A percentile compares a stretch with the other conserved stretches of the same genome.
These are phyloP conservation scores for Chlorella sp. DNA, from an alignment of 139 green algal species.

Conservation along the genomic window DNA sequence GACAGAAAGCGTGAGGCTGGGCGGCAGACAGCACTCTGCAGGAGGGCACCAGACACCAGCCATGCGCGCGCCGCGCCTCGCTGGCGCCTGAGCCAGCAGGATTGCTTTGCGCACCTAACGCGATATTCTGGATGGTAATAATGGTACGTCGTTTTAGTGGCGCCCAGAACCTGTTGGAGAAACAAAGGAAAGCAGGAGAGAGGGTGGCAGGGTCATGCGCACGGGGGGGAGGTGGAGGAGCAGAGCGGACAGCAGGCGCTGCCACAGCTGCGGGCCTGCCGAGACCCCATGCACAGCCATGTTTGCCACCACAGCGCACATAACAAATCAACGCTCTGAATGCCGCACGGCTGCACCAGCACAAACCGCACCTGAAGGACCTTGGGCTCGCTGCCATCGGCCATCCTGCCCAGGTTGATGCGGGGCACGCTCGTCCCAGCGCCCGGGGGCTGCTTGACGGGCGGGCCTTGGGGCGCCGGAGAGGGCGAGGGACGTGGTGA, in stretches of 20 bases:
- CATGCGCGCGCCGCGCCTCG: not conserved
- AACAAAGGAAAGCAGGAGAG: too few species aligned
- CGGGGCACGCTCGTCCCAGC: not conserved
- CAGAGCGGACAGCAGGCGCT: too few species aligned
- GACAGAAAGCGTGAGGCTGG: not conserved
- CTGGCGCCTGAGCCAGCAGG: too few species aligned
- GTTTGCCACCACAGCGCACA: too few species aligned
- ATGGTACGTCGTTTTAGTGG: not conserved
- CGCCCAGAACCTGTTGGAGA: not conserved
- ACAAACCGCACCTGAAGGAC: not conserved
- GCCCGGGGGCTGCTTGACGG: not conserved
- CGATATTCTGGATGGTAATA: conserved; percentile 13
- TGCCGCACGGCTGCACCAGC: too few species aligned
- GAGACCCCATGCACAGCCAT: too few species aligned
- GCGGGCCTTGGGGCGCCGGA: too few species aligned
- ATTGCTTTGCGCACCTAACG: not conserved
- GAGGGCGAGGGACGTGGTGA: too few species aligned
- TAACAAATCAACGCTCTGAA: too few species aligned
- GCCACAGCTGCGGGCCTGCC: too few species aligned
- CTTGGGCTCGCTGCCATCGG: not conserved
- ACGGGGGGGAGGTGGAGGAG: too few species aligned
- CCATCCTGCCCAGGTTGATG: not conserved
- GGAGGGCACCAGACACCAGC: not conserved
- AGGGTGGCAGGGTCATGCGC: too few species aligned
- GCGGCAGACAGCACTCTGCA: not conserved